These are phyloP conservation scores for Luffa aegyptiaca DNA, from an alignment of 306 rosid species.

Conservation along the genomic window DNA sequence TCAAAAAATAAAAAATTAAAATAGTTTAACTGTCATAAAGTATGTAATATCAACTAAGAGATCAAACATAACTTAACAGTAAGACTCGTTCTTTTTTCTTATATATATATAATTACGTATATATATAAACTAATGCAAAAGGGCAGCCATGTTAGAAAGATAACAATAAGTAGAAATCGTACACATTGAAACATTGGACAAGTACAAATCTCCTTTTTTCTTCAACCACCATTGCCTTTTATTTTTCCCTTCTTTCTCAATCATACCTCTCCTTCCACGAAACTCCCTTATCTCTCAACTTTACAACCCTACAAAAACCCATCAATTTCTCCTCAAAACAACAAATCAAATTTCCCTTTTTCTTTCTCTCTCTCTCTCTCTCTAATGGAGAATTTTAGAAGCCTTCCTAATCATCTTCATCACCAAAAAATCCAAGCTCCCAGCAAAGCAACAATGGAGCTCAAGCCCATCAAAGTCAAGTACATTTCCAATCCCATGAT, in stretches of 20 bases:
- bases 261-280: neutral
- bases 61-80: no score
- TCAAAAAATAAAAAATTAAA: no score
- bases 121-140: neutral
- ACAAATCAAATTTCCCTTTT: neutral
- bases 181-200: neutral
- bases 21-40: no score
- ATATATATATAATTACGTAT: no score
- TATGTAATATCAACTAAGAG: no score
- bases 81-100: no score
- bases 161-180: neutral
- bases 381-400: neutral
- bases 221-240: neutral
- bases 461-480: slow-evolving; percentile 28
- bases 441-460: slow-evolving; percentile 5
- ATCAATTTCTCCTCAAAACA: neutral
- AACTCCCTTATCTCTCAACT: neutral
- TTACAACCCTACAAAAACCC: neutral
- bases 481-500: slow-evolving; percentile 41
- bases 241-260: neutral
- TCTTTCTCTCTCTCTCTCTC: neutral
- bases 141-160: neutral
- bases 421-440: neutral
- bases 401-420: neutral
- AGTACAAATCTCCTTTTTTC: neutral